Evolutionary conservation across 208 protist species (phyloP).

Genomic region (Zelonia costaricensis): DNA sequence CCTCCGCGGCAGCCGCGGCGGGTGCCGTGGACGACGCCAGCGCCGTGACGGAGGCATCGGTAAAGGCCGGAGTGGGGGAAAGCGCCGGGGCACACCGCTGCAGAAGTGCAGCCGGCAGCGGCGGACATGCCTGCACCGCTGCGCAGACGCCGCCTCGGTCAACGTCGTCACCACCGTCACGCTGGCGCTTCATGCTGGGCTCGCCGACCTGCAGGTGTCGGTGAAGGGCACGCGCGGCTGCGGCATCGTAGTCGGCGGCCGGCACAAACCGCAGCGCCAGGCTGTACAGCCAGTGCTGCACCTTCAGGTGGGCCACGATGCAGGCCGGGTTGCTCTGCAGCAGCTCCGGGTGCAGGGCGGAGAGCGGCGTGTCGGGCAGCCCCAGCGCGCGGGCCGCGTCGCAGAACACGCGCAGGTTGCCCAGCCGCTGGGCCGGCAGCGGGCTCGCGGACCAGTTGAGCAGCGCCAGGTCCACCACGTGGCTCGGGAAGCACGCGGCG

Average conservation of each 20-base stretch:
- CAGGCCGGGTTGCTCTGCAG: constrained; percentile 39
- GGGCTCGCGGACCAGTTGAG: constrained; percentile 62
- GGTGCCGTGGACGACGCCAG: neutral
- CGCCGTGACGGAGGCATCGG: neutral
- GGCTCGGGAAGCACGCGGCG: constrained; percentile 53
- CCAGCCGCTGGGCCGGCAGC: constrained; percentile 47
- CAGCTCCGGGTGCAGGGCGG: constrained; percentile 42
- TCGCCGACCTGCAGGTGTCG: constrained; percentile 53
- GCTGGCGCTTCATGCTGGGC: constrained; percentile 34
- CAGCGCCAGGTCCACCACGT: constrained; percentile 49
- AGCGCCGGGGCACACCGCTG: constrained; percentile 18
- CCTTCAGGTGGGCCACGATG: constrained; percentile 58
- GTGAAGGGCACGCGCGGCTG: constrained; percentile 40
- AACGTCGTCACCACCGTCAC: neutral
- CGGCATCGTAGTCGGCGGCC: constrained; percentile 36
- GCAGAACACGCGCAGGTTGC: constrained; percentile 65
- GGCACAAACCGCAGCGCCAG: constrained; percentile 51
- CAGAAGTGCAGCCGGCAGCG: constrained; percentile 7
- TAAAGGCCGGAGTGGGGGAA: constrained; percentile 16
- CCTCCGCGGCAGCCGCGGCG: neutral
- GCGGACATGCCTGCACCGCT: constrained; percentile 12
- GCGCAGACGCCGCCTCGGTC: constrained; percentile 12
- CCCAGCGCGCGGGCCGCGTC: constrained; percentile 35
- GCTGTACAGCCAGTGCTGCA: constrained; percentile 82
- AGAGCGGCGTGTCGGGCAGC: constrained; percentile 45